Conservation (phyloP, 192 early-diverging fungal genomes). For the Coemansia sp. region DNA sequence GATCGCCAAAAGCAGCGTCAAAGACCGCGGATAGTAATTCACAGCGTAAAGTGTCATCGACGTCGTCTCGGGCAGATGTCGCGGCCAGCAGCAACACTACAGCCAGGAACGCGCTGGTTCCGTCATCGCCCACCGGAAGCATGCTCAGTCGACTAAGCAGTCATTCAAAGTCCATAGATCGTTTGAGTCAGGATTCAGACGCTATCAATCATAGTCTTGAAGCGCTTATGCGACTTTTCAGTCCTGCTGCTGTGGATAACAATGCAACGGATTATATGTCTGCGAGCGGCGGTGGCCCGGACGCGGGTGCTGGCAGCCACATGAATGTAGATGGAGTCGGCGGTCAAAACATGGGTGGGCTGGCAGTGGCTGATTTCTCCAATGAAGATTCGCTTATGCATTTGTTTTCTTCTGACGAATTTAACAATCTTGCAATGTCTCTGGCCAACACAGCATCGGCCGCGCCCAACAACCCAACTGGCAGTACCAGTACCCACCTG, state of each 20-base stretch:
- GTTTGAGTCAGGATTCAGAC: conserved; percentile 32
- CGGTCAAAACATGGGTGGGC: not conserved
- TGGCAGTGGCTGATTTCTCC: not conserved
- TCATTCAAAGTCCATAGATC: conserved; percentile 35
- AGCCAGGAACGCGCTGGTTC: conserved; percentile 9
- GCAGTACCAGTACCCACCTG: not conserved
- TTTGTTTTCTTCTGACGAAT: not conserved
- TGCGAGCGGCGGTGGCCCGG: not conserved
- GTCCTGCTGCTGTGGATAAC: not conserved
- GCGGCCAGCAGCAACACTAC: not conserved
- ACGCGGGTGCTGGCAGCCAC: not conserved
- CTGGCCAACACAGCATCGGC: not conserved
- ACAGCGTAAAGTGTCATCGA: not conserved
- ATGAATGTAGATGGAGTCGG: not conserved
- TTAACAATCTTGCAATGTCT: conserved; percentile 5
- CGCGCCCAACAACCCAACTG: not conserved
- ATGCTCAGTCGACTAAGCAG: conserved; percentile 10
- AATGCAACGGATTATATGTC: conserved; percentile 8
- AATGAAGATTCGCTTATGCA: not conserved
- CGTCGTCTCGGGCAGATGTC: not conserved
- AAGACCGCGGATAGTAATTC: not conserved
- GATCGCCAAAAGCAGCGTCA: not conserved
- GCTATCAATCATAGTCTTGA: conserved; percentile 21
- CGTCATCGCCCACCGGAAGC: conserved; percentile 6
- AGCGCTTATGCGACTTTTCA: conserved; percentile 25